These are phyloP conservation scores for Aureobasidium lini DNA, from an alignment of 2,329 filamentous ascomycete genomes.

Conservation along the genomic window DNA sequence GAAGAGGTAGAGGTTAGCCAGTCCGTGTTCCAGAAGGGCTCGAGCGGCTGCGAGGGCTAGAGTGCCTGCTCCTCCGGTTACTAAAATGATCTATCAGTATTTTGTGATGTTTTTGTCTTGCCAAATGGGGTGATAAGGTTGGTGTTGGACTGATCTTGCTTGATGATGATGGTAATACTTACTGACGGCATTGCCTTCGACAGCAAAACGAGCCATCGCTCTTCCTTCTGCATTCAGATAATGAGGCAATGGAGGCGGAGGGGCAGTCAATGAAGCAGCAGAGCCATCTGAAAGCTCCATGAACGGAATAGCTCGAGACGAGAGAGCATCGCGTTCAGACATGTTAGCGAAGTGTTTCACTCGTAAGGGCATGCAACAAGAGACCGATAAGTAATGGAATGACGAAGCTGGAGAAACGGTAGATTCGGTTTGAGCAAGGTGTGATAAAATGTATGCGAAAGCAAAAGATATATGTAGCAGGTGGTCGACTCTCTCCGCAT, in stretches of 20 bases:
- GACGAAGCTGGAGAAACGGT: too few species aligned
- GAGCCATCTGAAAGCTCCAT: constrained; percentile 43
- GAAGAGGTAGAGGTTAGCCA: constrained; percentile 52
- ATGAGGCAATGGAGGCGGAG: constrained; percentile 37
- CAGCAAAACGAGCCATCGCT: constrained; percentile 43
- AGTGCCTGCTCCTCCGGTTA: constrained; percentile 61
- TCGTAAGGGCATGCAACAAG: not conserved
- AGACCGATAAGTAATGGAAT: too few species aligned
- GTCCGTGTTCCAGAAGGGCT: constrained; percentile 62
- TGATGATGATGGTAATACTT: constrained; percentile 22
- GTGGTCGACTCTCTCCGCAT: not conserved
- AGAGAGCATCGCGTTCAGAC: constrained; percentile 37
- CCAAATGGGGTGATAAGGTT: too few species aligned
- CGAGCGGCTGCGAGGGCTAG: constrained; percentile 51
- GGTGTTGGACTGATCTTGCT: not conserved
- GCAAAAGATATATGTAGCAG: not conserved
- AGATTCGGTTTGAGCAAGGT: not conserved
- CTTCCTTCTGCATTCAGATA: constrained; percentile 34
- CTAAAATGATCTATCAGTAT: constrained; percentile 22
- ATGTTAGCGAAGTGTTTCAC: constrained; percentile 15
- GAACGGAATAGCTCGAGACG: constrained; percentile 38
- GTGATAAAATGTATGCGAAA: not conserved
- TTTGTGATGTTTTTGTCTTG: too few species aligned
- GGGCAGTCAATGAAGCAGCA: constrained; percentile 34
- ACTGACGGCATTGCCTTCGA: constrained; percentile 48